phyloP scores from a whole-genome alignment of 768 basidiomycete genomes.

The Kwoniella europaea region DNA sequence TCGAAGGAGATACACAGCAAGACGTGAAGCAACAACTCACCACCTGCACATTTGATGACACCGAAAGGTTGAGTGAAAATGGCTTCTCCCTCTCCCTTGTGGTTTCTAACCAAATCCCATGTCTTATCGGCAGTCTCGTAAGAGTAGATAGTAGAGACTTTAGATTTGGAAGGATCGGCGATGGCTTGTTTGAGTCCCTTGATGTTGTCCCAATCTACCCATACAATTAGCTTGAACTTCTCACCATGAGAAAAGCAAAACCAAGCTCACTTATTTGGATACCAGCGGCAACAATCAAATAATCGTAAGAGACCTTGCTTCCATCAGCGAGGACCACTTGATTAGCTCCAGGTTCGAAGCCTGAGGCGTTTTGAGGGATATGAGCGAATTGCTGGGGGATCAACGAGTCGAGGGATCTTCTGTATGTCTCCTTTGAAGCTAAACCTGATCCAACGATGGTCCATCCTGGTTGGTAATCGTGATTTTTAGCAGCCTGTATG shows the following conservation, averaged over 20 bases:
- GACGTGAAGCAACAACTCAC: constrained; percentile 25
- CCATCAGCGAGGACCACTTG: constrained; percentile 75
- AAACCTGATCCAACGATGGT: constrained; percentile 92
- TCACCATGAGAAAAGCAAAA: neutral
- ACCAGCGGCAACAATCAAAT: constrained; percentile 85
- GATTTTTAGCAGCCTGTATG: constrained; percentile 67
- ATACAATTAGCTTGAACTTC: neutral
- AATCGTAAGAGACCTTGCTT: constrained; percentile 75
- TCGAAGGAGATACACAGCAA: neutral
- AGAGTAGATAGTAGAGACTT: constrained; percentile 90
- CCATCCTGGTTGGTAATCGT: constrained; percentile 96
- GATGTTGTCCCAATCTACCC: constrained; percentile 71
- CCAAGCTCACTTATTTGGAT: constrained; percentile 68
- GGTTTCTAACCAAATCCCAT: constrained; percentile 78
- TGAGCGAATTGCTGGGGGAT: constrained; percentile 76
- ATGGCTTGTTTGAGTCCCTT: constrained; percentile 76
- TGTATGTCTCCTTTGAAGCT: constrained; percentile 67
- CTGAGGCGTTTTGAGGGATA: constrained; percentile 71
- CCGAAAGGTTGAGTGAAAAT: constrained; percentile 95
- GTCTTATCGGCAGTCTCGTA: constrained; percentile 87
- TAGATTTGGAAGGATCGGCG: constrained; percentile 69
- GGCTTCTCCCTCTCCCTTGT: constrained; percentile 74
- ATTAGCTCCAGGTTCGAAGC: constrained; percentile 77
- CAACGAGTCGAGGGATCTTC: constrained; percentile 69
- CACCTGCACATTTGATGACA: constrained; percentile 82